phyloP scores from a whole-genome alignment of 352 stramenopile species.

The Pythium pyrilobum region DNA sequence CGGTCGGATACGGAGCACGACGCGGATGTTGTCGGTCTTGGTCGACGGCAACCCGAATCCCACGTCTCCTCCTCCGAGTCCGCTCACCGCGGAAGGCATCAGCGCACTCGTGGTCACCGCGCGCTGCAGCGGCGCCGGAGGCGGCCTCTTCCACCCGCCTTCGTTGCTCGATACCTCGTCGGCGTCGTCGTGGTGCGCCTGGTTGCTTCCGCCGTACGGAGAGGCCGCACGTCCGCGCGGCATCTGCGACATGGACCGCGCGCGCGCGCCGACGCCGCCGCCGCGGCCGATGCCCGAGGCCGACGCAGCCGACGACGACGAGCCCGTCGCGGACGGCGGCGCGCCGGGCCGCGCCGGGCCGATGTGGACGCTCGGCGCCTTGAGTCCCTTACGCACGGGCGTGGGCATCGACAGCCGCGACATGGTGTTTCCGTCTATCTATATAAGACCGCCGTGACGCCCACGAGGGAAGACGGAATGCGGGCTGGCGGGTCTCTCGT shows the following conservation, averaged over 20 bases:
- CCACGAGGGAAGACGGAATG: no score
- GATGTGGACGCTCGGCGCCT: constrained; percentile 17
- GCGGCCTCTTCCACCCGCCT: background rate
- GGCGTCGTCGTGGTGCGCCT: constrained; percentile 4
- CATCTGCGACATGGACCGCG: constrained; percentile 4
- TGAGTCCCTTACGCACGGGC: constrained; percentile 14
- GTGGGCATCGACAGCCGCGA: constrained; percentile 15
- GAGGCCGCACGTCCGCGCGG: constrained; percentile 8
- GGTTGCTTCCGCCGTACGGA: constrained; percentile 4
- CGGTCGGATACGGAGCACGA: constrained; percentile 20
- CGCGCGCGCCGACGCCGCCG: background rate
- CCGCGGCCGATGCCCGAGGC: constrained; percentile 3
- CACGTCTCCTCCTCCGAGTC: background rate
- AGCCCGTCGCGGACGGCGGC: constrained; percentile 15
- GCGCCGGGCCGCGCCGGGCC: constrained; percentile 10
- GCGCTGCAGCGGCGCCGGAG: constrained; percentile 4
- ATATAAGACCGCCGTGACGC: no score
- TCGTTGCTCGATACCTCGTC: constrained; percentile 8
- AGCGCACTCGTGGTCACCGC: constrained; percentile 4
- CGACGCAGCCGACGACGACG: constrained; percentile 16
- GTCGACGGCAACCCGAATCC: constrained; percentile 9
- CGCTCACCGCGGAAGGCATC: background rate
- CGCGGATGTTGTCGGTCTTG: constrained; percentile 17
- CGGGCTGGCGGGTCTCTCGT: no score
- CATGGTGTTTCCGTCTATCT: no score